Evolutionary conservation across 2,329 filamentous ascomycete species (phyloP).

Genomic region (Phialophora expanda): DNA sequence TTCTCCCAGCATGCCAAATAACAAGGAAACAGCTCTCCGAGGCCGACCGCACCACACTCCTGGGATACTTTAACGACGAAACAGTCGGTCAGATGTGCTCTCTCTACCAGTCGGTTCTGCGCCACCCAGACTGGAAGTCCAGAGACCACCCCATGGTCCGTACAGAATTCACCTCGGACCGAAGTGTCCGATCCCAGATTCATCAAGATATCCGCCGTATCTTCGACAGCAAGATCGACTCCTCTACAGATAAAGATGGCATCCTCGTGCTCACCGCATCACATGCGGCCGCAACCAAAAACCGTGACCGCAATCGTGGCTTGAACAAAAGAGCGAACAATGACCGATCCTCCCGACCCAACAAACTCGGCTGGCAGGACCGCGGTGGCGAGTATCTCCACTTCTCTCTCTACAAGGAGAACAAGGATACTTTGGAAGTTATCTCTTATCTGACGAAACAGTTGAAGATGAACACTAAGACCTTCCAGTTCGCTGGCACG

Average conservation of each 20-base stretch:
- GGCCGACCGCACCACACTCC: constrained; percentile 53
- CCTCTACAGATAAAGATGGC: constrained; percentile 73
- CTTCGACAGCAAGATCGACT: constrained; percentile 79
- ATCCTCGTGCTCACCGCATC: constrained; percentile 58
- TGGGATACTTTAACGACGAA: constrained; percentile 34
- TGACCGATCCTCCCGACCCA: constrained; percentile 39
- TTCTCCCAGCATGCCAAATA: not conserved
- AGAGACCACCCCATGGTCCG: constrained; percentile 60
- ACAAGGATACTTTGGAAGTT: constrained; percentile 94
- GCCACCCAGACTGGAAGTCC: constrained; percentile 61
- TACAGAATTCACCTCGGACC: constrained; percentile 60
- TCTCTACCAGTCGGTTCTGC: constrained; percentile 61
- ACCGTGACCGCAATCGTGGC: constrained; percentile 41
- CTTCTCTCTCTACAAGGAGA: constrained; percentile 94
- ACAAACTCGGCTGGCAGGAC: constrained; percentile 66
- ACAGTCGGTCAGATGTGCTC: constrained; percentile 54
- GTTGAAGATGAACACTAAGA: constrained; percentile 70
- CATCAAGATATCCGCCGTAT: constrained; percentile 75
- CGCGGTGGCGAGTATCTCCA: constrained; percentile 81
- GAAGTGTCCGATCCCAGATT: constrained; percentile 65
- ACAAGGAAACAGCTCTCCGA: constrained; percentile 38
- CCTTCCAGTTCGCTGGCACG: constrained; percentile 82
- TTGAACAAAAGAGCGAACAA: constrained; percentile 42
- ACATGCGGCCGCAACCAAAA: constrained; percentile 42
- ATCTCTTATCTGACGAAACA: constrained; percentile 76